Base-by-base conservation (phyloP, 192 early-diverging fungal genomes). In the Coemansia asiatica region DNA sequence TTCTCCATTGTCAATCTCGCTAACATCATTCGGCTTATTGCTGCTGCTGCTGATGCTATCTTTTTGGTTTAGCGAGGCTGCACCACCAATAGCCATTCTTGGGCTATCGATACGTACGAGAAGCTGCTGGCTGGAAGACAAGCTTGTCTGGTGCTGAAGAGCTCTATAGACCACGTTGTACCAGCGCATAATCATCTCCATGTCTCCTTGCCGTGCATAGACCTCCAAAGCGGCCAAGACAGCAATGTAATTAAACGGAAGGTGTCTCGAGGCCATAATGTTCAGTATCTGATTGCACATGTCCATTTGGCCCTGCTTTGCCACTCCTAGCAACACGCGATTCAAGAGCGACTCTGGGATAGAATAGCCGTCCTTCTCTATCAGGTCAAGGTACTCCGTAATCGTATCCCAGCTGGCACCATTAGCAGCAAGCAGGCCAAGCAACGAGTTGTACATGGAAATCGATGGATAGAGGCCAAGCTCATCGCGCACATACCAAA, bases 131-230 rank as follows among this genome's bases (percentile, higher is more conserved):
- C 18, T 23, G 6, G 23, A 10, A 13, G 64, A 40, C 13, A 58
- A 38, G 6, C 27, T 28, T 6, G 58, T 61, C 15, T 79, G 76
- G 16, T 53, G 67, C 13, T 13, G n/a, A 26, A 81, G 60, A 1
- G 73, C 56, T 18, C 60, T 56, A 29, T 66, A 44, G 13, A 81
- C 38, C 21, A 75, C 66, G 16, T 60, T 31, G 63, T 65, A 68
- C 78, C 78, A 81, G 29, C 69, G 72, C 56, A 64, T 35, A 35
- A 75, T 60, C 78, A 81, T 71, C 1, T 66, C 73, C 29, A 69
- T 40, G 56, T 69, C 58, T 0, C 73, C 68, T 6, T 56, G 62
- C 60, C 60, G 69, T n/a, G 69, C 61, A 69, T 63, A 81, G 22
- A 44, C 66, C 38, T 75, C 69, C 35, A 81, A 55, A 8, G 78